Evolutionary conservation across 169 alveolate genomes (phyloP), one percentile per base, ranked within the genome.

Genomic region (Besnoitia besnoiti): DNA sequence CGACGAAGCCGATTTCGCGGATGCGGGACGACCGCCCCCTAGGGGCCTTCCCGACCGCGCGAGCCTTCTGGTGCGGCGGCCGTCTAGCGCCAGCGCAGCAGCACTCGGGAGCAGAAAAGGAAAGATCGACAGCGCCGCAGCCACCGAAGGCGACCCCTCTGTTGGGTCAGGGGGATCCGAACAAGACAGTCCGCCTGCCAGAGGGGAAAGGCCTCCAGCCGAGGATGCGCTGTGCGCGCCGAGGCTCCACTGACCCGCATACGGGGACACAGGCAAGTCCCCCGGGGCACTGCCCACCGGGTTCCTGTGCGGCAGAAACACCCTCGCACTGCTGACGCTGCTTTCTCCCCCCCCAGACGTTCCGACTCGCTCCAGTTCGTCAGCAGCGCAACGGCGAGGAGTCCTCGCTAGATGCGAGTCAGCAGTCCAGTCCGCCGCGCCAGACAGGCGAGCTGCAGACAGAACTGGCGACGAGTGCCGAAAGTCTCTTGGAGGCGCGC

Each of bases 61-160:
- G n/a, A 16, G 27, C 30, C 24, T 55, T 19, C 67, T 5, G 24
- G n/a, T n/a, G 4, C 67, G n/a, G 24, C 67, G 67, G 67, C n/a
- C n/a, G 67, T 16, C 67, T 21, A 55, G 30, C n/a, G 67, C 33
- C 67, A 55, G 67, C 5, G 24, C 67, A n/a, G 67, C 67, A n/a
- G 67, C 67, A 0, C n/a, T 55, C 30, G 82, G 82, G 82, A 73
- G 47, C 3, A 73, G 82, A n/a, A 73, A 73, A 73, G 82, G 82
- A 73, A 73, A 73, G 47, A 73, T 42, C 5, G 82, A 73, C 39
- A 73, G 46, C 24, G 46, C 82, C 2, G 82, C 44, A 37, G 82
- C 14, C 30, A 55, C 33, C n/a, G 67, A 21, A 8, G 67, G 12
- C 12, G 24, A 3, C 12, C 67, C 67, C 7, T 55, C 27, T 55